Conservation (phyloP, 805 yeast species). For the Lachancea nothofagi region DNA sequence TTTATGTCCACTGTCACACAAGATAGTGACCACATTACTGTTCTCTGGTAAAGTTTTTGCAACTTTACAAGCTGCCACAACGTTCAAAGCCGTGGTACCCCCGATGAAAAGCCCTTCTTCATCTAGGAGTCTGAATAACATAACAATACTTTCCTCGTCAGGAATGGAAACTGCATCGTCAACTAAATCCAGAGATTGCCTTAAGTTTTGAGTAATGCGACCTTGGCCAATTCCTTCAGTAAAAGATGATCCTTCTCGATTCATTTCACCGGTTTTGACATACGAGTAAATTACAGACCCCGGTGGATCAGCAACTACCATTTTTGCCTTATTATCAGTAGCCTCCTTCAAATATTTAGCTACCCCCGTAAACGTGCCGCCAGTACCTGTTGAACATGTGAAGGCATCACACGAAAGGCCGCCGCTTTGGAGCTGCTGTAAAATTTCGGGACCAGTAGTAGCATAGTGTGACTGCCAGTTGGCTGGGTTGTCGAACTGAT, state of each 20-base stretch:
- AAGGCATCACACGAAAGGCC: slow-evolving; percentile 61
- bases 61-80: slow-evolving; percentile 77
- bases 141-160: slow-evolving; percentile 73
- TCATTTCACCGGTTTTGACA: slow-evolving; percentile 65
- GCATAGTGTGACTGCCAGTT: slow-evolving; percentile 85
- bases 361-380: slow-evolving; percentile 86
- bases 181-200: slow-evolving; percentile 61
- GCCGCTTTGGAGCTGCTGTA: slow-evolving; percentile 70
- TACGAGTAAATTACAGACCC: slow-evolving; percentile 82
- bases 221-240: slow-evolving; percentile 98
- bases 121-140: slow-evolving; percentile 77
- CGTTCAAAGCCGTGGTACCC: slow-evolving; percentile 86
- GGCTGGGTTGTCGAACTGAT: slow-evolving; percentile 85
- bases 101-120: slow-evolving; percentile 90
- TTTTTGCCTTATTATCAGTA: slow-evolving; percentile 54
- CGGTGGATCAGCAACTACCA: slow-evolving; percentile 87
- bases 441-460: slow-evolving; percentile 89
- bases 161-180: slow-evolving; percentile 79
- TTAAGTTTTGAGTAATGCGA: slow-evolving; percentile 77
- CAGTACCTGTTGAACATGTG: slow-evolving; percentile 90
- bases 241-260: slow-evolving; percentile 75
- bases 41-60: slow-evolving; percentile 74
- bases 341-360: slow-evolving; percentile 71
- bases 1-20: slow-evolving; percentile 87
- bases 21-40: slow-evolving; percentile 77